A percentile compares a stretch with the other conserved stretches of the same genome.
Evolutionary conservation across 768 basidiomycete species (phyloP).

Genomic region (Krasilnikovozyma curviuscula): DNA sequence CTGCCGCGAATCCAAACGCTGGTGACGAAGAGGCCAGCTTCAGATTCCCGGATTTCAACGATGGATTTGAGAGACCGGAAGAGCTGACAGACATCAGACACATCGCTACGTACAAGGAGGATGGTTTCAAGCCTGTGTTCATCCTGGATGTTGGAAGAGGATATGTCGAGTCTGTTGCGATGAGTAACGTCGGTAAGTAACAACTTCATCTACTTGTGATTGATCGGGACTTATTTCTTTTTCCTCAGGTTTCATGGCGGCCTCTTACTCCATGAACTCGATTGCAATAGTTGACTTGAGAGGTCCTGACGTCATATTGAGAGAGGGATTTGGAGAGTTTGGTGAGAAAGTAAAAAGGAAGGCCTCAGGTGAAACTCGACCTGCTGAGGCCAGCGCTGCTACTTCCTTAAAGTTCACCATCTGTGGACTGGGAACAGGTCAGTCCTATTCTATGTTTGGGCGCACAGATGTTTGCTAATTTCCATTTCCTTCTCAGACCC

Average conservation of each 20-base stretch:
- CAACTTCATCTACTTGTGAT: background rate
- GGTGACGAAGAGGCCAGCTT: constrained; percentile 42
- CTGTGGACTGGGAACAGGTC: constrained; percentile 38
- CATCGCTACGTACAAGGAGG: constrained; percentile 17
- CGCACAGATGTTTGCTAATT: background rate
- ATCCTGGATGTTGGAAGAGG: constrained; percentile 37
- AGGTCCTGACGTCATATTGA: constrained; percentile 47
- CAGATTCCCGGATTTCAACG: constrained; percentile 10
- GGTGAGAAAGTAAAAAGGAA: constrained; percentile 28
- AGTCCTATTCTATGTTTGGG: background rate
- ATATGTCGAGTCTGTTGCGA: constrained; percentile 36
- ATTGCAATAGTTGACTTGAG: constrained; percentile 54
- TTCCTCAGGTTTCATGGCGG: constrained; percentile 50
- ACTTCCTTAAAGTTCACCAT: constrained; percentile 49
- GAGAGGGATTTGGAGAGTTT: constrained; percentile 28
- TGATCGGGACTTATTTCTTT: constrained; percentile 2
- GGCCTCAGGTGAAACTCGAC: constrained; percentile 24
- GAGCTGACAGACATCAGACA: background rate
- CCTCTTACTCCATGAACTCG: constrained; percentile 42
- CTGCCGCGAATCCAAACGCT: constrained; percentile 23
- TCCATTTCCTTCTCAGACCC: constrained; percentile 19
- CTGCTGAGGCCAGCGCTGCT: background rate
- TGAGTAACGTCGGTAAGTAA: constrained; percentile 52
- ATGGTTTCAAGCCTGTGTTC: constrained; percentile 43
- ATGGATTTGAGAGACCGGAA: background rate